Evolutionary conservation across 140 eudicot genomes (phyloP).

Genomic region (Ambrosia hybrid): DNA sequence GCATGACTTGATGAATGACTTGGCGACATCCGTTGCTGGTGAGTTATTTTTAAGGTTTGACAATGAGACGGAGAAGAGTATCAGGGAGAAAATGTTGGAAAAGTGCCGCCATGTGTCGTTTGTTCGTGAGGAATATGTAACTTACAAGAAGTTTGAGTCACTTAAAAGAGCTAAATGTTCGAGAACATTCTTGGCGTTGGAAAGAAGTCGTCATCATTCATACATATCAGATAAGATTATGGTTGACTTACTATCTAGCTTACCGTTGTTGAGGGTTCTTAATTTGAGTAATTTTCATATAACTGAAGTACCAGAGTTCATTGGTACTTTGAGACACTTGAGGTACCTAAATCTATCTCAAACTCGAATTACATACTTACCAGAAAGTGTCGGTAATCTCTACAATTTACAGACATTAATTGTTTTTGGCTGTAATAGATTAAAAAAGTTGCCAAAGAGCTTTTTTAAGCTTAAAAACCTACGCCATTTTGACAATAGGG

Average conservation of each 20-base stretch:
- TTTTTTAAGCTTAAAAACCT: slow-evolving; percentile 7
- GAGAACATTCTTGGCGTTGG: slow-evolving; percentile 38
- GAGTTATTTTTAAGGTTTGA: not conserved
- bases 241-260: not conserved
- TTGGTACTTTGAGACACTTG: slow-evolving; percentile 29
- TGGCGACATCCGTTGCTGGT: slow-evolving; percentile 4
- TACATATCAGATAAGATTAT: not conserved
- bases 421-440: not conserved
- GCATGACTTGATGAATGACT: slow-evolving; percentile 9
- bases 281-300: slow-evolving; percentile 18
- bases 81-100: not conserved
- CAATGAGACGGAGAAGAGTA: not conserved
- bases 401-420: slow-evolving; percentile 31
- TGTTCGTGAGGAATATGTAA: slow-evolving; percentile 22
- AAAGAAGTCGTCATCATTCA: too few species aligned
- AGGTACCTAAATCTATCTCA: slow-evolving; percentile 30
- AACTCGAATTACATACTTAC: slow-evolving; percentile 20
- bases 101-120: slow-evolving; percentile 39
- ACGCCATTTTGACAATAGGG: slow-evolving; percentile 28
- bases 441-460: not conserved
- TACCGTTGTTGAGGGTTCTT: slow-evolving; percentile 11
- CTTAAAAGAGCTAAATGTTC: slow-evolving; percentile 18
- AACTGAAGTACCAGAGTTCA: slow-evolving; percentile 26
- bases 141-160: slow-evolving; percentile 17
- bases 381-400: slow-evolving; percentile 5